Evolutionary conservation across 768 basidiomycete genomes (phyloP), one percentile per base, ranked within the genome.

Genomic region (Russula brevipes): DNA sequence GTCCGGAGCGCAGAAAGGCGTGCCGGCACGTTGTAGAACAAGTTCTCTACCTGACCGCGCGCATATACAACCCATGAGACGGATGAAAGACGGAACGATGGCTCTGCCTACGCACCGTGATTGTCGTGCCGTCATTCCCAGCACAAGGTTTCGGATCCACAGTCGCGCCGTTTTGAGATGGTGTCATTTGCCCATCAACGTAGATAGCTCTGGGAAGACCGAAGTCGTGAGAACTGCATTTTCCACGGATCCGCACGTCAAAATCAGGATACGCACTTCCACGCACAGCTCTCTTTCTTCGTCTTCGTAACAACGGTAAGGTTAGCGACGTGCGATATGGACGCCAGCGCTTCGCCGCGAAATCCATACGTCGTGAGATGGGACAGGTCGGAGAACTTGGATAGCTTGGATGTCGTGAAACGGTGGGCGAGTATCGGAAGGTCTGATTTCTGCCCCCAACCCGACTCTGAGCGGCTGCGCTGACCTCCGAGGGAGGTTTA

Each of bases 291-390:
- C 45, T 94, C 92, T 0, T 77, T 70, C 71, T 84, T 89, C 0
- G 89, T 93, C 77, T 98, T 98, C 5, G 94, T 97, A n/a, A 90
- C 76, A 10, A 98, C 89, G 17, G 85, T 85, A 59, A 99, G 78
- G 72, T 89, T 90, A 1, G 94, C 87, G 45, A 96, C 92, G 74
- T 97, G 94, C 5, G 93, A 95, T 63, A 99, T 92, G 12, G 93
- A 95, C 2, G 96, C 97, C 53, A 99, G 76, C 0, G 97, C 97
- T 76, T 99, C 97, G 35, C 97, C 96, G 56, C 97, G 84, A 74
- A 99, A 99, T 0, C 97, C 97, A 73, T 98, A 98, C 0, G 96
- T 98, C 2, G 82, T 80, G 41, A 99, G 79, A n/a, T 78, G 79
- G 39, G 86, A 84, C 58, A 99, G 73, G 71, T 99, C 97, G 4